phyloP scores from a whole-genome alignment of 768 basidiomycete species.

The Paxillus ammoniavirescens region DNA sequence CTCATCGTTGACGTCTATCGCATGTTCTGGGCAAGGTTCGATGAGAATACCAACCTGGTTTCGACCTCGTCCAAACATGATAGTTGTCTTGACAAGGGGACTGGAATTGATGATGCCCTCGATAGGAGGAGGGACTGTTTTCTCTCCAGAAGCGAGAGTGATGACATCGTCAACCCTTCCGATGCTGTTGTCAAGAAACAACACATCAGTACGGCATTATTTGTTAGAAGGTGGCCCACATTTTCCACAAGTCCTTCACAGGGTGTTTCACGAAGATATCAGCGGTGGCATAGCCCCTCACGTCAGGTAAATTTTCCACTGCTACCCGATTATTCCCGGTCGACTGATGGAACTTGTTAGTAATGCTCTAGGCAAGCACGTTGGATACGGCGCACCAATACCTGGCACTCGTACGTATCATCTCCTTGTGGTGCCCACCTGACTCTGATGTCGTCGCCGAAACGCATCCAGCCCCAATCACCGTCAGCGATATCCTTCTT shows the following conservation, averaged over 20 bases:
- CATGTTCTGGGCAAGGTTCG: constrained; percentile 18
- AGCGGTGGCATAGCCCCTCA: constrained; percentile 35
- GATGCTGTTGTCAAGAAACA: neutral
- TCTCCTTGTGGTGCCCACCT: constrained; percentile 29
- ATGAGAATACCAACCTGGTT: constrained; percentile 33
- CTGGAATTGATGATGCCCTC: constrained; percentile 24
- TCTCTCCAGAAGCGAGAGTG: constrained; percentile 24
- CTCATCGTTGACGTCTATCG: constrained; percentile 21
- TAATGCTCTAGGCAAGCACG: constrained; percentile 2
- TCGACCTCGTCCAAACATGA: constrained; percentile 37
- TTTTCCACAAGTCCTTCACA: constrained; percentile 40
- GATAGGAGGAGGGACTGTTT: constrained; percentile 28
- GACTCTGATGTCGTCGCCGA: constrained; percentile 14
- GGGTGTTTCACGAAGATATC: constrained; percentile 47
- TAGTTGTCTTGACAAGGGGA: constrained; percentile 17
- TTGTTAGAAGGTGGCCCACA: constrained; percentile 25
- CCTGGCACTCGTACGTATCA: constrained; percentile 29
- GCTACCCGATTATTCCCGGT: constrained; percentile 1
- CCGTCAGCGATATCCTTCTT: constrained; percentile 13
- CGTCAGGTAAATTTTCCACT: constrained; percentile 30
- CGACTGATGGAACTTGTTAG: constrained; percentile 1
- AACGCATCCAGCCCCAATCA: constrained; percentile 25
- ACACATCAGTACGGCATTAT: constrained; percentile 26
- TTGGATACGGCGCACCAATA: neutral
- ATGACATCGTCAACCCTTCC: constrained; percentile 39